These are phyloP conservation scores for Colletotrichum orbiculare DNA, from an alignment of 2,329 filamentous ascomycete genomes.

Conservation along the genomic window DNA sequence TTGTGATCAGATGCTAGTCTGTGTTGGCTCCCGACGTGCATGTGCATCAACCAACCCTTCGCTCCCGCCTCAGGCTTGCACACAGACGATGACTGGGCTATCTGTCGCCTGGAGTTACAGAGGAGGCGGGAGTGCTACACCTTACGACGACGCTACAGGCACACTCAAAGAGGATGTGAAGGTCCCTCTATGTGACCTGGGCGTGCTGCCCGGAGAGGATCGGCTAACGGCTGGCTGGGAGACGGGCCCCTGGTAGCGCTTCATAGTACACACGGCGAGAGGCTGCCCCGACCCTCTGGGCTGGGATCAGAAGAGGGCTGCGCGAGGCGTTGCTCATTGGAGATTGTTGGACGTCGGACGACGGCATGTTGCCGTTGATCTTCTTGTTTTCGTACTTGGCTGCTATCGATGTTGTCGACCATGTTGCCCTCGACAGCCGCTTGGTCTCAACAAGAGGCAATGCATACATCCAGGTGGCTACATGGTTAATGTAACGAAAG, in stretches of 20 bases:
- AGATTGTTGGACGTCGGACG: neutral
- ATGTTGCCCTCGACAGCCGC: neutral
- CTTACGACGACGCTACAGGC: neutral
- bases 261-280: constrained; percentile 16
- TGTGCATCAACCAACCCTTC: neutral
- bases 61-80: neutral
- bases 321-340: constrained; percentile 24
- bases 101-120: constrained; percentile 8
- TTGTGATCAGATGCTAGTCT: constrained; percentile 25
- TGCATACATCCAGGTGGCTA: neutral
- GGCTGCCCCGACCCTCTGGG: constrained; percentile 33
- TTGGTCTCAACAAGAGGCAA: neutral
- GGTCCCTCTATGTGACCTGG: constrained; percentile 2
- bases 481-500: too few species aligned
- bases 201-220: constrained; percentile 11
- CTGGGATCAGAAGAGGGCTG: constrained; percentile 27
- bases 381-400: constrained; percentile 6
- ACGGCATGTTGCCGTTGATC: neutral
- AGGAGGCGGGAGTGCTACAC: constrained; percentile 18
- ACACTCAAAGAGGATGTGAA: neutral
- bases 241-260: constrained; percentile 21
- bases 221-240: constrained; percentile 30
- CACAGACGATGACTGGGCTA: neutral
- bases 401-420: neutral
- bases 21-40: constrained; percentile 24